Conservation (phyloP, 805 yeast genomes). For the Pichia eremophila region DNA sequence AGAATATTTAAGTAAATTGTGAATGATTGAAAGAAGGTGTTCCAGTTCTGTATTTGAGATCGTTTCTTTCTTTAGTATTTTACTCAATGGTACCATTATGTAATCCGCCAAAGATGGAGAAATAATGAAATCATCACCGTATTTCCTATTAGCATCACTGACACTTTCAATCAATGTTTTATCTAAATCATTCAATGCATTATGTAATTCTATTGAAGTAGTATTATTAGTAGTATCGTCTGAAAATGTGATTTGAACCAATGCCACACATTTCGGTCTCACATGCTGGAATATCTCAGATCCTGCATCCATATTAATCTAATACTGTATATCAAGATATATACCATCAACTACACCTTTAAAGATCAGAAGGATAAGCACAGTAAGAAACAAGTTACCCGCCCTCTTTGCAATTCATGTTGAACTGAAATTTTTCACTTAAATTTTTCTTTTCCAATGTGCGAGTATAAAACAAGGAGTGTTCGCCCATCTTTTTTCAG, state of each 20-base stretch:
- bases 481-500: too few relatives aligned
- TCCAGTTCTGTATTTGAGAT: constrained; percentile 40
- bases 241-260: constrained; percentile 36
- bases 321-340: too few relatives aligned
- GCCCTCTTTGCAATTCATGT: too few relatives aligned
- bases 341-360: too few relatives aligned
- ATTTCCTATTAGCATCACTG: not conserved
- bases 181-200: constrained; percentile 28
- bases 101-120: constrained; percentile 46
- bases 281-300: constrained; percentile 12
- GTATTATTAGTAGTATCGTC: constrained; percentile 23
- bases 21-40: constrained; percentile 34
- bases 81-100: constrained; percentile 51
- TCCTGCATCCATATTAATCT: not conserved
- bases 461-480: too few relatives aligned
- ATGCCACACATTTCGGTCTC: constrained; percentile 33
- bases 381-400: too few relatives aligned
- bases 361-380: too few relatives aligned
- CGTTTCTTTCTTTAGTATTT: constrained; percentile 38
- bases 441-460: too few relatives aligned
- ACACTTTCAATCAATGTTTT: not conserved
- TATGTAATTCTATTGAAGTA: constrained; percentile 23
- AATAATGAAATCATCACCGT: constrained; percentile 9
- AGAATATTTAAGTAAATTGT: constrained; percentile 33
- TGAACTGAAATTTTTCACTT: not conserved